Evolutionary conservation across 495 filamentous ascomycete genomes (phyloP).

Genomic region (Pyrenula massariospora): DNA sequence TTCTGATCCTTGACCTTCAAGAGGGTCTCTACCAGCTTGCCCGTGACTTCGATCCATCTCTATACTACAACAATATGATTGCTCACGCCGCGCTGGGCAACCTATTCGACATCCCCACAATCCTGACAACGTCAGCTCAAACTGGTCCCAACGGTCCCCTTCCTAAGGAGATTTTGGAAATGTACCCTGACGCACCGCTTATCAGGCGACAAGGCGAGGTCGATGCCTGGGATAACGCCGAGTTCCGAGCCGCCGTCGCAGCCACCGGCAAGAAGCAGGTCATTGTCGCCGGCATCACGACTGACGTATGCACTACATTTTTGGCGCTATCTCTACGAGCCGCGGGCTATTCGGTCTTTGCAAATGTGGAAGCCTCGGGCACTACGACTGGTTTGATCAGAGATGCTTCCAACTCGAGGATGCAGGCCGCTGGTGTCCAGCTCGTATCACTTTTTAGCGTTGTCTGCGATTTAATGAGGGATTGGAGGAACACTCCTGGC

Average conservation of each 20-base stretch:
- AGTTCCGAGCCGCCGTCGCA: constrained; percentile 54
- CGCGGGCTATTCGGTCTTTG: constrained; percentile 67
- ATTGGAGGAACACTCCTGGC: constrained; percentile 64
- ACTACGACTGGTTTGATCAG: constrained; percentile 45
- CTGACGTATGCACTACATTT: constrained; percentile 66
- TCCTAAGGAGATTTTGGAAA: constrained; percentile 54
- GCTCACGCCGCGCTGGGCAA: constrained; percentile 58
- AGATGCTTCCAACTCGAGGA: constrained; percentile 51
- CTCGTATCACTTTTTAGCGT: constrained; percentile 46
- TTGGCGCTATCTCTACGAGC: constrained; percentile 57
- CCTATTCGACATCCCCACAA: constrained; percentile 54
- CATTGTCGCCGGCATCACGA: constrained; percentile 63
- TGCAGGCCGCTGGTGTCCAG: constrained; percentile 57
- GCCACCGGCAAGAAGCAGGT: constrained; percentile 58
- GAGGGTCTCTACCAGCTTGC: constrained; percentile 55
- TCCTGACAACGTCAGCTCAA: constrained; percentile 60
- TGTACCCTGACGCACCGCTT: constrained; percentile 56
- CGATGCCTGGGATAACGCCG: constrained; percentile 67
- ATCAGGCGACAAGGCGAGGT: constrained; percentile 65
- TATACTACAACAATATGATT: constrained; percentile 55
- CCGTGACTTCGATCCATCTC: constrained; percentile 49
- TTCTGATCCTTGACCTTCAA: constrained; percentile 64
- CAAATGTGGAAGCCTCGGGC: constrained; percentile 63
- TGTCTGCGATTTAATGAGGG: constrained; percentile 62
- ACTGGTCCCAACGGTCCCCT: constrained; percentile 54